Conservation (phyloP, 805 yeast species). For the Zygosaccharomyces pseudorouxii region DNA sequence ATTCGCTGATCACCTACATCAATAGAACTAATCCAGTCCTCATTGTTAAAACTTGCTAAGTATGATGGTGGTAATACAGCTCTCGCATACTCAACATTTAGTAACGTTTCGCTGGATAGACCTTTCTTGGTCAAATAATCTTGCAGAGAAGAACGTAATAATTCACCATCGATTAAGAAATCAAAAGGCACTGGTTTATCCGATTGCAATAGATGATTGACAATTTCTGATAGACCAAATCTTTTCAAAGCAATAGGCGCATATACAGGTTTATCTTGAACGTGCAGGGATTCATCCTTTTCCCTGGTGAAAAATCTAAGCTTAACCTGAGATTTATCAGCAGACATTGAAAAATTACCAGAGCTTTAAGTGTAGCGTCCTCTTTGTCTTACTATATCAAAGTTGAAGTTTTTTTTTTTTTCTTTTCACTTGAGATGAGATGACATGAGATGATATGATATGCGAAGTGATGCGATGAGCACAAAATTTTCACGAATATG, state of each 20-base stretch:
- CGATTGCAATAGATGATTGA: constrained; percentile 68
- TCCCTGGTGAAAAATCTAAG: constrained; percentile 85
- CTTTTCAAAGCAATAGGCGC: constrained; percentile 85
- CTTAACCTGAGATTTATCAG: constrained; percentile 62
- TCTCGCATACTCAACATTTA: constrained; percentile 83
- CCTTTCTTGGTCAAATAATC: constrained; percentile 75
- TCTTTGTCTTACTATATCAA: background rate
- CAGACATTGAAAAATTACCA: constrained; percentile 14
- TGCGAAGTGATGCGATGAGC: constrained; percentile 20
- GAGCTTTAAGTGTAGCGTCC: background rate
- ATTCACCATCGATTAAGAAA: constrained; percentile 79
- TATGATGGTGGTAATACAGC: constrained; percentile 93
- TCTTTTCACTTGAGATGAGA: constrained; percentile 2
- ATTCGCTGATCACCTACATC: constrained; percentile 46
- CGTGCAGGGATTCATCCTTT: constrained; percentile 64
- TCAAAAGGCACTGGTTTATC: constrained; percentile 84
- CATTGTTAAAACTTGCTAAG: constrained; percentile 80
- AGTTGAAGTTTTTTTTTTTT: background rate
- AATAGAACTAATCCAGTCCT: constrained; percentile 88
- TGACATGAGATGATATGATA: constrained; percentile 18
- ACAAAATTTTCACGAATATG: constrained; percentile 2
- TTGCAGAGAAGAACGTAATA: constrained; percentile 72
- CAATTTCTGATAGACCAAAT: constrained; percentile 91
- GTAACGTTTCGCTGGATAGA: constrained; percentile 71
- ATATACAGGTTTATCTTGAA: constrained; percentile 73